Evolutionary conservation across 768 basidiomycete species (phyloP), one percentile per base, ranked within the genome.

Genomic region (Pseudohyphozyma bogoriensis): DNA sequence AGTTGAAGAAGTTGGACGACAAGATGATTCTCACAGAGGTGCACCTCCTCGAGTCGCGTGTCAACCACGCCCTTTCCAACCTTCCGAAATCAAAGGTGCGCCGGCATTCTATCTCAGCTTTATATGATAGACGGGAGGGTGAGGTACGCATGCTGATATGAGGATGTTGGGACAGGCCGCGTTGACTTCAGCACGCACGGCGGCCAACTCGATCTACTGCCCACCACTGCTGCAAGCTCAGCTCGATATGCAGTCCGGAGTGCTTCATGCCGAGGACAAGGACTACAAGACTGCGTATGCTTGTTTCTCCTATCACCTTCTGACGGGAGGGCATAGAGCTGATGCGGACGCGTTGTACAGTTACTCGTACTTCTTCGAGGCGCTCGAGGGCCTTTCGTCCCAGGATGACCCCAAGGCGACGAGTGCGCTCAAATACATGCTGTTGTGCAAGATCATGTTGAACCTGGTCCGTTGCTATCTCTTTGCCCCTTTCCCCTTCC

Each of bases 21-120:
- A 97, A 97, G 78, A 86, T 93, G 82, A 87, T 97, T 63, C 79
- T 99, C 33, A 96, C 92, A 4, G 93, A 97, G 72, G 91, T 97
- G 0, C 91, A 93, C 69, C 80, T 99, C 12, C 80, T 97, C 40
- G 93, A 99, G 75, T 88, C 87, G 59, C 77, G 89, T 46, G 89
- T 92, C 2, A 89, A 92, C 71, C 83, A 90, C 61, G 89, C 88
- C 2, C 82, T 89, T 58, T 85, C 85, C 26, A 97, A 97, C 74
- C 76, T 91, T 52, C 78, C 89, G 9, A 91, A 95, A 72, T 81
- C 92, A 18, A 97, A 96, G 79, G 89, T 85, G 50, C 11, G 76
- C 70, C 28, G 26, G 20, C 42, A 8, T n/a, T 44, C 15, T 8
- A 16, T 8, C 26, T n/a, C 26, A 26, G 28, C 16, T n/a, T 10